A percentile compares a stretch with the other conserved stretches of the same genome.
These are phyloP conservation scores for Phragmites australis DNA, from an alignment of 176 grass and related monocot genomes.

Conservation along the genomic window DNA sequence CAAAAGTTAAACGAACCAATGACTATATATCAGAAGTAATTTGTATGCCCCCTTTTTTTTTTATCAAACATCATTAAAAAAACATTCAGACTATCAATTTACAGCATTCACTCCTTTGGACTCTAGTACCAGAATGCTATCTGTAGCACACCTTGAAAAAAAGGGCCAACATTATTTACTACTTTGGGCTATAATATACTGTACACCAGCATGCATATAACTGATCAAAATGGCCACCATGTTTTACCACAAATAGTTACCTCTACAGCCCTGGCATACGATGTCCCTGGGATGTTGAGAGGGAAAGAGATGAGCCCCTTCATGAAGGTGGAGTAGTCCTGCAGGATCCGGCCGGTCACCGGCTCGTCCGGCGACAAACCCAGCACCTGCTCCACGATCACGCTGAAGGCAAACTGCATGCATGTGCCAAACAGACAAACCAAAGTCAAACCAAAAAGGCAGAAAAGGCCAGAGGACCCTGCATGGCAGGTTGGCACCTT, in stretches of 20 bases:
- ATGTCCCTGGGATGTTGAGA: conserved; percentile 52
- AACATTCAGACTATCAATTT: not conserved
- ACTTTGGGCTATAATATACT: no score
- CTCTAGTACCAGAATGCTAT: no score
- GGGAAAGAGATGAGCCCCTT: conserved; percentile 60
- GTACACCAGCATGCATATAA: no score
- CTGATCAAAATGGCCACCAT: no score
- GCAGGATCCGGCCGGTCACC: conserved; percentile 26
- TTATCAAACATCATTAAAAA: not conserved
- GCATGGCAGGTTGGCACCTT: no score
- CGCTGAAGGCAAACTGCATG: conserved; percentile 55
- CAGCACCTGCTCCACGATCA: conserved; percentile 65
- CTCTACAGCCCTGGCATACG: conserved; percentile 53
- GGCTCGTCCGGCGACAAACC: conserved; percentile 50
- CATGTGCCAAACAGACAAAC: not conserved
- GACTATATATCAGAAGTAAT: not conserved
- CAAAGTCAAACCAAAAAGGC: conserved; percentile 1
- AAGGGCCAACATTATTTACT: no score
- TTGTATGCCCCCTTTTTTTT: not conserved
- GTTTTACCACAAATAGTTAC: not conserved
- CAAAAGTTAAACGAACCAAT: not conserved
- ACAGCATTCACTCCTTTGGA: no score
- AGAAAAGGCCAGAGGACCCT: no score
- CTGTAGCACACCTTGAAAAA: no score
- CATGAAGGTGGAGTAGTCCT: conserved; percentile 68